Base-by-base conservation (phyloP, 2,329 filamentous ascomycete genomes). In the Coniella vitis region DNA sequence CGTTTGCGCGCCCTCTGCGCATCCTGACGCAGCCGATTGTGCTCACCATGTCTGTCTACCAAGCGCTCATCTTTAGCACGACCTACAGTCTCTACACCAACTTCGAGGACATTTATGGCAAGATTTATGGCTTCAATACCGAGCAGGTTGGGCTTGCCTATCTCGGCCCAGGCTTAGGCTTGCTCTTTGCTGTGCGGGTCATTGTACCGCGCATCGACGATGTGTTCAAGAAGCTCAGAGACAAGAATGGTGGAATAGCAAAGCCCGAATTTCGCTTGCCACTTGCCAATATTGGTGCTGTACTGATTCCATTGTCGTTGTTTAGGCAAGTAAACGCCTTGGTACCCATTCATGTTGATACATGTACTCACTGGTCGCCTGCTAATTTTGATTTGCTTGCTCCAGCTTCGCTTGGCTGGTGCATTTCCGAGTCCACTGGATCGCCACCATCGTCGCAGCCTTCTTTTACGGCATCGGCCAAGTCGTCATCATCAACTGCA, bases 401-500 rank as follows among this genome's bases (percentile, higher is more conserved):
- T 25, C 19, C 29, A 47, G 37, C 20, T 63, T 56, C 32, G 61
- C 62, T 12, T 60, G 60, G 55, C 53, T 56, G 2, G 56, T 55
- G 2, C 55, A 63, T 20, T 42, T 42, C 3, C 52, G 56, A 9
- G n/a, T 56, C 3, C 61, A 63, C 42, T 64, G 61, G 62, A 58
- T 64, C 3, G 54, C 61, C 20, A 60, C 61, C 1, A 77, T 79
- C 45, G 68, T 78, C 35, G 77, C 76, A 7, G 73, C 70, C 4
- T 58, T 63, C 0, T 67, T 77, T n/a, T 71, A 79, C 48, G 72
- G 74, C 0, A 60, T 69, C 2, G 76, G 75, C 4, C 69, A 74
- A 56, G 69, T 76, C 39, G 65, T 72, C 5, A 65, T 70, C 2
- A 79, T 78, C 54, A 71, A 72, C 57, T 73, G 72, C 20, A 70